Conservation (phyloP, 768 basidiomycete species). For the Suillus fuscotomentosus region DNA sequence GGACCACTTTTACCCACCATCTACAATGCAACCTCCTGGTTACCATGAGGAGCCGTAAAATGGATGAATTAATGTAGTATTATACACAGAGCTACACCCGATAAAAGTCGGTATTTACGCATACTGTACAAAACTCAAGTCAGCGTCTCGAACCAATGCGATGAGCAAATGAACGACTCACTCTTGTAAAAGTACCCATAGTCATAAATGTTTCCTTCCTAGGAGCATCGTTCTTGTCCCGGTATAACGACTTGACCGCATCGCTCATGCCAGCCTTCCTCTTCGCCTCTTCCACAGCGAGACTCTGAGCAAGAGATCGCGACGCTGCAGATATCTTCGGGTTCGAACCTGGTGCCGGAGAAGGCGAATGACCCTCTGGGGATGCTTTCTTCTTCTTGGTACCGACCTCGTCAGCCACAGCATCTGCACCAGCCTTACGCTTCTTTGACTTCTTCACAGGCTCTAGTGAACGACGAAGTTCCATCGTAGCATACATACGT, state of each 20-base stretch:
- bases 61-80: background rate
- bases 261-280: constrained; percentile 83
- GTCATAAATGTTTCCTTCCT: constrained; percentile 90
- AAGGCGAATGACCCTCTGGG: constrained; percentile 12
- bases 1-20: too few species aligned
- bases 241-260: constrained; percentile 81
- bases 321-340: constrained; percentile 56
- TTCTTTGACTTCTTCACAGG: constrained; percentile 53
- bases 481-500: constrained; percentile 55
- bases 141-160: background rate
- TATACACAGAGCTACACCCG: background rate
- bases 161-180: constrained; percentile 37
- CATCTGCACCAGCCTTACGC: constrained; percentile 53
- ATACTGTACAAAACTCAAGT: constrained; percentile 7
- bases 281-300: constrained; percentile 81
- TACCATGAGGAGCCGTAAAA: too few species aligned
- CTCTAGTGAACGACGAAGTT: constrained; percentile 53
- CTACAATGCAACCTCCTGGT: too few species aligned
- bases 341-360: constrained; percentile 35
- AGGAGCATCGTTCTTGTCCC: constrained; percentile 47
- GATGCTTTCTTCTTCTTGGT: constrained; percentile 43
- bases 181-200: constrained; percentile 88
- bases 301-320: constrained; percentile 64
- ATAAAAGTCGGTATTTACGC: constrained; percentile 4
- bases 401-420: constrained; percentile 21